Conservation (phyloP, 352 stramenopile genomes). For the Pythium sp. region DNA sequence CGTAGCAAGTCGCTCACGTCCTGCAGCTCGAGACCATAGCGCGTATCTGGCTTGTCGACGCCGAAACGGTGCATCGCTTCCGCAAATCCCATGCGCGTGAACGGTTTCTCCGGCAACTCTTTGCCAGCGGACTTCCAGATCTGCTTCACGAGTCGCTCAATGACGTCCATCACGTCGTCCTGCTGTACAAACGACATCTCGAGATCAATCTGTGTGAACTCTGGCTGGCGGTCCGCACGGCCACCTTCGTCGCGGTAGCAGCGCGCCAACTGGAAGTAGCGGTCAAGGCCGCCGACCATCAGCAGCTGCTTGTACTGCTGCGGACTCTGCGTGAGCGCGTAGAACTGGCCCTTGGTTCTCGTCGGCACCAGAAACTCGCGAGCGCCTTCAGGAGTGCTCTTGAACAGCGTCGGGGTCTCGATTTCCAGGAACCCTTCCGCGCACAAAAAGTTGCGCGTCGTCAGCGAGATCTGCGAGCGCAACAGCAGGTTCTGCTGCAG, state of each 20-base stretch:
- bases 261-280: conserved; percentile 88
- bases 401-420: conserved; percentile 88
- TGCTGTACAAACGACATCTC: conserved; percentile 87
- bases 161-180: conserved; percentile 69
- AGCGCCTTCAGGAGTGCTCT: conserved; percentile 84
- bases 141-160: conserved; percentile 69
- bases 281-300: conserved; percentile 86
- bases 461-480: conserved; percentile 67
- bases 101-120: conserved; percentile 33
- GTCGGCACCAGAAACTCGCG: conserved; percentile 86
- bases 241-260: conserved; percentile 90
- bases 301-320: conserved; percentile 93
- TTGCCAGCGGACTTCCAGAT: conserved; percentile 61
- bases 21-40: conserved; percentile 77
- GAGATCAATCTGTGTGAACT: conserved; percentile 91
- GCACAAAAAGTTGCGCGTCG: conserved; percentile 68
- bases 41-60: conserved; percentile 86
- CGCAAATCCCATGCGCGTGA: conserved; percentile 67
- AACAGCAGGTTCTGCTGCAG: conserved; percentile 83
- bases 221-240: conserved; percentile 84
- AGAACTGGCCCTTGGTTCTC: conserved; percentile 66
- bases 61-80: conserved; percentile 81
- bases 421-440: conserved; percentile 81
- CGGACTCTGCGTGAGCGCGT: conserved; percentile 87
- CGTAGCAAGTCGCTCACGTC: too few species aligned